Evolutionary conservation across 305 asterid species (phyloP).

Genomic region (Rubia tinctorum): DNA sequence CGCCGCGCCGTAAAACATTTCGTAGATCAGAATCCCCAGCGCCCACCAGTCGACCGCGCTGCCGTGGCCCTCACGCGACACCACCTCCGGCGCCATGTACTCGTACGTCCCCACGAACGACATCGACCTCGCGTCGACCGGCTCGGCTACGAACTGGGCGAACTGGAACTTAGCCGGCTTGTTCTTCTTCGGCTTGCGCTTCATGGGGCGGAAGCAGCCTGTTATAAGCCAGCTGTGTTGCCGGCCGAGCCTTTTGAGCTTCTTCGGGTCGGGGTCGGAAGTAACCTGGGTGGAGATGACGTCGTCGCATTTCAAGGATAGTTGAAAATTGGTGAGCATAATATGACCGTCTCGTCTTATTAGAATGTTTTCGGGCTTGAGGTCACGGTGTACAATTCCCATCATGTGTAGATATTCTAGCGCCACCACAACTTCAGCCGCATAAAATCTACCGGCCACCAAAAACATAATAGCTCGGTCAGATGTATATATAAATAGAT

Average conservation of each 20-base stretch:
- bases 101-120: neutral
- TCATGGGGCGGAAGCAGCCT: neutral
- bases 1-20: neutral
- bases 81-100: slow-evolving; percentile 2
- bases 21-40: neutral
- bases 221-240: neutral
- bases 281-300: neutral
- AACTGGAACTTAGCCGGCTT: neutral
- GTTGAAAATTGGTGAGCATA: neutral
- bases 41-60: neutral
- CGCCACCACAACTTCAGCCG: neutral
- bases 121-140: neutral
- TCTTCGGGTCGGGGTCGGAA: neutral
- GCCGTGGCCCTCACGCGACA: neutral
- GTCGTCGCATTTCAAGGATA: neutral
- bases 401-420: neutral
- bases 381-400: neutral
- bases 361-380: neutral
- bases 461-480: neutral
- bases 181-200: neutral
- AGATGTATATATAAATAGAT: neutral
- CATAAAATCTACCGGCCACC: neutral
- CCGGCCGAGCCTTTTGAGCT: neutral
- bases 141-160: slow-evolving; percentile 2
- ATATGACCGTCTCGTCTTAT: neutral